These are phyloP conservation scores for Papiliotrema fonsecae DNA, from an alignment of 1,284 basidiomycete genomes.

Conservation along the genomic window DNA sequence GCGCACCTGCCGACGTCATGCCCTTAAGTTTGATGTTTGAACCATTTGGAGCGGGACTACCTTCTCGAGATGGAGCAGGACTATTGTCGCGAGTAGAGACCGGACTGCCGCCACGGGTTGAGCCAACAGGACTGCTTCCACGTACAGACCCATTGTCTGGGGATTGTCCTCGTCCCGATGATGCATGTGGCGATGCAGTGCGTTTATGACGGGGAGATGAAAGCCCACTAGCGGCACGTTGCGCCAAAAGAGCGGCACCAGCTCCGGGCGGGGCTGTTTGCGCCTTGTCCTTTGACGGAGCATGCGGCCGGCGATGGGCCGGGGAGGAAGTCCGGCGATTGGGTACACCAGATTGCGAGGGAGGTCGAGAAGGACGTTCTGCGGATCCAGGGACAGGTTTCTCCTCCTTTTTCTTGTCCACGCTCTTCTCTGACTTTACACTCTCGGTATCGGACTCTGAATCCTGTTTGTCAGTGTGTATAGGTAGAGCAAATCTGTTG, in stretches of 20 bases:
- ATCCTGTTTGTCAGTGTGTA: slow-evolving; percentile 3
- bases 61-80: slow-evolving; percentile 7
- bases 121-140: slow-evolving; percentile 4
- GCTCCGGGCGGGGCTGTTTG: slow-evolving; percentile 32
- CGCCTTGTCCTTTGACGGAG: slow-evolving; percentile 26
- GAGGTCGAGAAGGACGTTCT: slow-evolving; percentile 22
- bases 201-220: slow-evolving; percentile 27
- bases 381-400: slow-evolving; percentile 9
- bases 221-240: slow-evolving; percentile 36
- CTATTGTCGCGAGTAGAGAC: slow-evolving; percentile 5
- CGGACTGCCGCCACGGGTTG: slow-evolving; percentile 14
- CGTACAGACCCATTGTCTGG: slow-evolving; percentile 8
- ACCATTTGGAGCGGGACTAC: slow-evolving; percentile 4
- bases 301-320: slow-evolving; percentile 10
- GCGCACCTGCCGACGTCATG: too few species aligned
- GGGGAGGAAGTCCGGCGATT: slow-evolving; percentile 24
- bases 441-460: slow-evolving; percentile 16
- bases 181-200: slow-evolving; percentile 14
- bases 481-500: not conserved
- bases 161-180: slow-evolving; percentile 16
- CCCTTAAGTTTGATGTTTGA: not conserved
- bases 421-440: slow-evolving; percentile 23
- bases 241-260: slow-evolving; percentile 33
- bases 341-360: slow-evolving; percentile 24
- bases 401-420: slow-evolving; percentile 19